phyloP scores from a whole-genome alignment of 352 stramenopile genomes.

The Nothophytophthora sp. region DNA sequence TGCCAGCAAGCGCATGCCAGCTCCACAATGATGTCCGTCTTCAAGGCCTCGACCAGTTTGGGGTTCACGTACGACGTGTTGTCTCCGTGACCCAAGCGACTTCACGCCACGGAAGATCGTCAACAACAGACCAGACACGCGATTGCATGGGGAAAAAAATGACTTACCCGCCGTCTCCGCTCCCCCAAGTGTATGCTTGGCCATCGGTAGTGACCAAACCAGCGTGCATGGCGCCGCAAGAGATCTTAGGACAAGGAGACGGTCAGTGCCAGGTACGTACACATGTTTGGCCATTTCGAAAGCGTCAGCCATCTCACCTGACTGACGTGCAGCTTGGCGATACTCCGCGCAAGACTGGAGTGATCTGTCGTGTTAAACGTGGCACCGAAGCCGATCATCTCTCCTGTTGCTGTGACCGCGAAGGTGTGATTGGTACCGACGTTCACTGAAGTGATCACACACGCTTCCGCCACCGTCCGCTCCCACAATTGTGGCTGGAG shows the following conservation, averaged over 20 bases:
- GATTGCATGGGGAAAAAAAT: background rate
- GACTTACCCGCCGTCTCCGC: constrained; percentile 79
- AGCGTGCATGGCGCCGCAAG: constrained; percentile 76
- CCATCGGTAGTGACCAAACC: constrained; percentile 73
- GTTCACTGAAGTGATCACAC: constrained; percentile 50
- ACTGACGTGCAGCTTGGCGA: constrained; percentile 56
- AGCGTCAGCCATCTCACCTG: constrained; percentile 38
- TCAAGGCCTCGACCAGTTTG: constrained; percentile 70
- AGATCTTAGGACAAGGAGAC: constrained; percentile 41
- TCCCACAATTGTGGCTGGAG: constrained; percentile 70
- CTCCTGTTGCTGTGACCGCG: constrained; percentile 44
- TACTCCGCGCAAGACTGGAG: constrained; percentile 52
- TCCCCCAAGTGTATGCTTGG: constrained; percentile 82
- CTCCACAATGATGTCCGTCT: constrained; percentile 79
- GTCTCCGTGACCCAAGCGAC: constrained; percentile 75
- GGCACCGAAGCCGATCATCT: constrained; percentile 69
- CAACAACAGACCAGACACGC: background rate
- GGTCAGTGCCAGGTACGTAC: too few species aligned
- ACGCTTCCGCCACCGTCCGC: constrained; percentile 59
- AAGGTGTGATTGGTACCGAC: constrained; percentile 81
- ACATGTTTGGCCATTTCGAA: too few species aligned
- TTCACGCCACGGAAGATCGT: constrained; percentile 11
- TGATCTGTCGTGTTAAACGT: constrained; percentile 64
- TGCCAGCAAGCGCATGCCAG: constrained; percentile 88
- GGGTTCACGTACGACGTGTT: constrained; percentile 70